Evolutionary conservation across 164 flowering plant genomes (phyloP), one percentile per base, ranked within the genome.

Genomic region (Magnolia kwangsiensis): DNA sequence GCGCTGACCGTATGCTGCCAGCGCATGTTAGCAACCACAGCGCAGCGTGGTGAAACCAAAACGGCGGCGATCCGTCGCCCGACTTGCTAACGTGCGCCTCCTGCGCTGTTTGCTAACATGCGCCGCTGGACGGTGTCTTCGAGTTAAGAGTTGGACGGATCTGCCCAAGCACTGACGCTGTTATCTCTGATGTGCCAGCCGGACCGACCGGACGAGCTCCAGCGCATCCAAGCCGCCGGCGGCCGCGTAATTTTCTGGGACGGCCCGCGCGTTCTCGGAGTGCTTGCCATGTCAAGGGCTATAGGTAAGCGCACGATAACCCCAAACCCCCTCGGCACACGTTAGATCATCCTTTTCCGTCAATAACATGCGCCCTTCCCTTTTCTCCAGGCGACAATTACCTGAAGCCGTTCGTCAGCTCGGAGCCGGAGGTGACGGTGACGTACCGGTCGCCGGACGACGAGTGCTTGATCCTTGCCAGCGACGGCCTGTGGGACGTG

Each of bases 401-500:
- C 79, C 74, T 92, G 81, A 92, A 92, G 63, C 97, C 97, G 5
- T 92, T 81, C 75, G 95, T 91, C 63, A 87, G 75, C 11, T 72
- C 89, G 29, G 88, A 85, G 20, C 95, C 94, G 67, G 97, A 93
- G 82, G 91, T 93, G 78, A 88, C 86, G 6, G 67, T 89, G 6
- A 83, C 76, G 23, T 86, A 86, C 50, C 83, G 97, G 37, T 85
- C 84, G 16, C 81, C 65, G 2, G 88, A 85, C 67, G 97, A 91
- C 76, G 95, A 93, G 67, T 93, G 90, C 72, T 70, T 93, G 67
- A 93, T 93, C 1, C 75, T 91, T 45, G 97, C 93, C 0, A 93
- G 95, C 77, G 97, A 93, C 61, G 95, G 97, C 0, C 78, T 92
- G 13, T 92, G 97, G 97, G 97, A 91, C 63, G 94, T 91, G 37